Base-by-base conservation (phyloP, 2,329 filamentous ascomycete species). In the Coleophoma eucalyptorum region DNA sequence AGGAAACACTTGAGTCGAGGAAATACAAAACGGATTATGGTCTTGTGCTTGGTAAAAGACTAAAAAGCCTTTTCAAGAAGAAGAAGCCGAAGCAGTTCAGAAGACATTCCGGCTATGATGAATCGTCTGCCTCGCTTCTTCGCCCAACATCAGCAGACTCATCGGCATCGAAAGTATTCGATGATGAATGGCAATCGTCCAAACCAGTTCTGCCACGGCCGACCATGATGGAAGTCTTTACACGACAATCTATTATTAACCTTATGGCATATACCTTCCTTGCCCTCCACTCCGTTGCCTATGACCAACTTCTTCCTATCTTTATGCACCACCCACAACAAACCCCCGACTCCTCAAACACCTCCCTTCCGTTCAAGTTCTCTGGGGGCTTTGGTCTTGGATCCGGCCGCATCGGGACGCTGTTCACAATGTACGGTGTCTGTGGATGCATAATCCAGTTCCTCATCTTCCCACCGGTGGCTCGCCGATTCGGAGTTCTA, bases 231-330 rank as follows among this genome's bases (percentile, higher is more conserved):
- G 82, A 90, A 54, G 84, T 94, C 6, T 85, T 96, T 59, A 86
- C 83, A 0, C 75, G 74, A 1, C 90, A 96, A 67, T 89, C 89
- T 1, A 76, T 79, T 32, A 76, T 94, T 50, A 89, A 92, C 57
- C 75, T 97, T 1, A 55, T 89, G 2, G 79, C 86, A 0, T 97
- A 97, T 68, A 87, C 87, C 1, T 76, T 94, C 46, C 76, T 97
- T 16, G 88, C 90, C 0, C 78, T 95, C 45, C 91, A 96, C 68
- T 85, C 83, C 0, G 83, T 95, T 37, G 85, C 90, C 1, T 97
- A 85, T 64, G 93, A 97, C 68, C 91, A 96, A 64, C 77, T 93
- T 2, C 80, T 97, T 1, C 89, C 91, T 3, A 90, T 97, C 1
- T 96, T 96, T 67, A 79, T 97, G 62, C 89, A 96, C 69, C 87